Evolutionary conservation across 331 rosid genomes (phyloP), one percentile per base, ranked within the genome.

Genomic region (Rhamnella rubrinervis): DNA sequence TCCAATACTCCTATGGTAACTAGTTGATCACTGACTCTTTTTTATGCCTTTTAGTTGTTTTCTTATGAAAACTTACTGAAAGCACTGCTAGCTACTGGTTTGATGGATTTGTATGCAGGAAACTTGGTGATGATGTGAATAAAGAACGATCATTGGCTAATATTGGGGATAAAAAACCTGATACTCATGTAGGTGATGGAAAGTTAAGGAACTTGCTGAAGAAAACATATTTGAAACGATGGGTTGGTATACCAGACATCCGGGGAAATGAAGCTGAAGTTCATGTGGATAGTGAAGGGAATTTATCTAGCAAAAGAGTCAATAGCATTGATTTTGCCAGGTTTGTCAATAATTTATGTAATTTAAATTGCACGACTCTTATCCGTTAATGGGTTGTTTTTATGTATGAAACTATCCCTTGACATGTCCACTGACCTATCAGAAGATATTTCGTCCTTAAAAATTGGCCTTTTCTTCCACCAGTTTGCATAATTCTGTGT

Each of bases 321-420:
- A 75, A 62, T 80, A 87, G 84, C 86, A 76, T 91, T 86, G 97
- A 91, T 67, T 86, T 86, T 83, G 99, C 96, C 56, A 95, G 99
- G 99, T 74, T 82, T 50, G 88, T 75, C 59, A 65, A 79, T 59
- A 64, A 46, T 66, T 51, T 56, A 14, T 28, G 68, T 67, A 71
- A 67, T 65, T 70, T 71, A 75, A 78, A 63, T 75, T 76, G 44
- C 57, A 61, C 67, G 65, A 71, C 59, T 51, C 73, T 73, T 69
- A 67, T 55, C 39, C 57, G 39, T 77, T 67, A 56, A 70, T 44
- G 51, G 58, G 57, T 58, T 60, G 66, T 84, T 72, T 70, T 55
- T 59, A 53, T 56, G 47, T 40, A 55, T 70, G 56, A 59, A 55
- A 59, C 21, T 39, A 13, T 15, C 40, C 46, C 55, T 74, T 51